Percentiles rank a stretch among this genome's conserved stretches.
phyloP scores from a whole-genome alignment of 2,329 filamentous ascomycete species.

The Verruconis gallopava region DNA sequence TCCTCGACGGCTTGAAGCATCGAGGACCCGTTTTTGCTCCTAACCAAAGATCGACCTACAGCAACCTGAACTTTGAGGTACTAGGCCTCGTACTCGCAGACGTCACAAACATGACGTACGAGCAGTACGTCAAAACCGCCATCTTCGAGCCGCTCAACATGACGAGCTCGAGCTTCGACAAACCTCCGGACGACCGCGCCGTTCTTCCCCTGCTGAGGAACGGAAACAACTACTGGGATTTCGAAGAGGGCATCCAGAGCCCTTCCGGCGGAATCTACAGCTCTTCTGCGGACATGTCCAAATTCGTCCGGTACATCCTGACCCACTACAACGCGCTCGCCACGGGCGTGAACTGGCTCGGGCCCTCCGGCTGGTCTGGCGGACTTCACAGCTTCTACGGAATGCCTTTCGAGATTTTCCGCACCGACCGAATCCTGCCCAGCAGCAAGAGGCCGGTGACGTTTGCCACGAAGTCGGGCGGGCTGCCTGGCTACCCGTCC shows the following conservation, averaged over 20 bases:
- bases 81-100: conserved; percentile 29
- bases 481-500: conserved; percentile 29
- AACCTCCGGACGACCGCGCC: conserved; percentile 23
- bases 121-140: conserved; percentile 24
- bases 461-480: conserved; percentile 33
- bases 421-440: conserved; percentile 26
- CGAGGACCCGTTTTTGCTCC: conserved; percentile 31
- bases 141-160: conserved; percentile 27
- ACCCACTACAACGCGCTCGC: too few species aligned
- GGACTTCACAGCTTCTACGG: conserved; percentile 33
- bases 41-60: conserved; percentile 30
- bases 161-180: conserved; percentile 18
- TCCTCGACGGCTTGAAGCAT: too few species aligned
- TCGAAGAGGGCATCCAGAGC: conserved; percentile 29
- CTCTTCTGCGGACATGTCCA: too few species aligned
- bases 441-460: conserved; percentile 26
- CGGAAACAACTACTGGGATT: conserved; percentile 26
- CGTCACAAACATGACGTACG: conserved; percentile 24
- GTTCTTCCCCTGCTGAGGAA: conserved; percentile 29
- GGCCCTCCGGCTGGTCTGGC: too few species aligned
- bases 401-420: conserved; percentile 36
- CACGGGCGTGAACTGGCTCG: too few species aligned
- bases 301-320: too few species aligned
- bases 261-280: too few species aligned
- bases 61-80: conserved; percentile 28